Base-by-base conservation (phyloP, 192 early-diverging fungal genomes). In the Gaertneriomyces semiglobifer region DNA sequence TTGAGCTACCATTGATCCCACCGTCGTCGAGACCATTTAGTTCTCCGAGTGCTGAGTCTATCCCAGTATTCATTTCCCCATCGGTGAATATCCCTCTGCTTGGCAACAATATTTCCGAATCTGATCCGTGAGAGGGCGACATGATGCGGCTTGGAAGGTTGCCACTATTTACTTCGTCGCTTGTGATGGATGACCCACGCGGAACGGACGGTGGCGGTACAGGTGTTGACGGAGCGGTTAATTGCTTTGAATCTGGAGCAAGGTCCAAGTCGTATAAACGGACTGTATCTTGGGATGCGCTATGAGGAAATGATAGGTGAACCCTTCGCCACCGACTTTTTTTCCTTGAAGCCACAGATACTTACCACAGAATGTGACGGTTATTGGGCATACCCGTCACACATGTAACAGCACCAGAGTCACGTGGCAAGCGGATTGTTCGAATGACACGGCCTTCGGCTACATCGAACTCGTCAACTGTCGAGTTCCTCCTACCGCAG, bases 221-320 rank as follows among this genome's bases (percentile, higher is more conserved):
- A 18, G 48, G 48, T 50, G 16, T 18, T 1, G 48, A 50, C 14
- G 48, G 14, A n/a, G 48, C 48, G 16, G 48, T n/a, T 50, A 50
- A 50, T 18, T 12, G 14, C 16, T 61, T 12, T 9, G 60, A 10
- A 11, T 61, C 58, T 1, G 58, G 10, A 7, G 44, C 40, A 4
- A 63, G 44, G 9, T 75, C 66, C 14, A 93, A 62, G 70, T 96
- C 92, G 93, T 93, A 98, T 48, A 96, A 72, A 10, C 96, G 83
- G 64, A 98, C 84, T 67, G 93, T 97, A 69, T 98, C 96, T 7
- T 85, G 83, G 0, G 96, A 98, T 0, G 90, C 93, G 69, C 92
- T 69, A 50, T 39, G 40, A 42, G 42, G 45, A 0, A 53, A 53
- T 33, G 59, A 60, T 60, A 60, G 20, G 59, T 60, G 55, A 12